phyloP scores from a whole-genome alignment of 768 basidiomycete species.

The Mycena maculata region DNA sequence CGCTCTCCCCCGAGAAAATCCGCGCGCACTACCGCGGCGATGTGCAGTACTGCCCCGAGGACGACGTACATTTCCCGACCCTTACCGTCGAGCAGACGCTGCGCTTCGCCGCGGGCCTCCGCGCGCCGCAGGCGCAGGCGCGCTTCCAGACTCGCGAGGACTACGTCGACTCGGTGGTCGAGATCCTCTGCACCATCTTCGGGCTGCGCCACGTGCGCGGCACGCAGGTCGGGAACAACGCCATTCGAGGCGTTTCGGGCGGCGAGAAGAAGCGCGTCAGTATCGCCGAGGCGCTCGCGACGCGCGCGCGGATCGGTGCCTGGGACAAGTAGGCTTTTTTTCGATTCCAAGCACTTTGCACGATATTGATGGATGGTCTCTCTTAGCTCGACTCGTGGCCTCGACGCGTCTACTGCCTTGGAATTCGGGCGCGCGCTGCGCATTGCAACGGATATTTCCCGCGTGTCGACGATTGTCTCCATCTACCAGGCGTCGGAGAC shows the following conservation, averaged over 20 bases:
- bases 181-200: constrained; percentile 74
- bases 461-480: constrained; percentile 76
- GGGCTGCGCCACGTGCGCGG: constrained; percentile 79
- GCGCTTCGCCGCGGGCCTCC: constrained; percentile 72
- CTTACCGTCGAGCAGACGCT: constrained; percentile 85
- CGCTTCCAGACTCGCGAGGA: constrained; percentile 59
- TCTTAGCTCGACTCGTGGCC: constrained; percentile 70
- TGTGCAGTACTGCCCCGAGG: constrained; percentile 84
- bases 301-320: constrained; percentile 68
- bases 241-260: constrained; percentile 78
- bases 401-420: constrained; percentile 77
- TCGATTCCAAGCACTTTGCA: neutral
- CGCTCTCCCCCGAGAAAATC: constrained; percentile 75
- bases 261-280: constrained; percentile 87
- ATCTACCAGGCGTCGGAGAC: constrained; percentile 85
- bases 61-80: constrained; percentile 88
- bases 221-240: constrained; percentile 83
- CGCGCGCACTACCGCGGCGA: constrained; percentile 78
- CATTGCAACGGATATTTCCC: constrained; percentile 66
- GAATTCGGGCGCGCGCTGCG: constrained; percentile 79
- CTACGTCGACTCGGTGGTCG: constrained; percentile 59
- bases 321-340: constrained; percentile 76
- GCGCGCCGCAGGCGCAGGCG: constrained; percentile 63
- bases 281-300: constrained; percentile 76
- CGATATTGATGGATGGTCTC: constrained; percentile 1